A percentile compares a stretch with the other conserved stretches of the same genome.
Conservation (phyloP, 805 yeast genomes). For the Candida mattraensis region DNA sequence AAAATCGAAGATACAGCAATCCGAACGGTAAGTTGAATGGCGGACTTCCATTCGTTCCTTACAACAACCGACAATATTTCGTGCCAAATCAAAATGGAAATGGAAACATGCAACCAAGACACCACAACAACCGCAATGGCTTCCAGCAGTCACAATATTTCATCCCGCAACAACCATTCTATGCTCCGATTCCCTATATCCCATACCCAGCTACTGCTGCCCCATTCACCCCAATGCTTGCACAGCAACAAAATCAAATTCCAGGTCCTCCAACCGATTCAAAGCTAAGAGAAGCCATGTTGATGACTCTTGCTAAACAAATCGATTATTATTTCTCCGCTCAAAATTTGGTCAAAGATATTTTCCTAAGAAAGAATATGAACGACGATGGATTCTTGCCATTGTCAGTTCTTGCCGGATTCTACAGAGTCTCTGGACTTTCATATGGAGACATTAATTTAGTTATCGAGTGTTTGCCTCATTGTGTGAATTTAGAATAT, state of each 20-base stretch:
- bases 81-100: slow-evolving; percentile 25
- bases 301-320: slow-evolving; percentile 46
- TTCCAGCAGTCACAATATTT: slow-evolving; percentile 23
- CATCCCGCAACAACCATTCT: slow-evolving; percentile 25
- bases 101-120: slow-evolving; percentile 17
- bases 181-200: slow-evolving; percentile 27
- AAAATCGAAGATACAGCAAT: slow-evolving; percentile 24
- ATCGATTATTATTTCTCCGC: slow-evolving; percentile 87
- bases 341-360: slow-evolving; percentile 84
- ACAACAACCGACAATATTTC: slow-evolving; percentile 23
- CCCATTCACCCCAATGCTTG: slow-evolving; percentile 18
- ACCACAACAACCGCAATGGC: slow-evolving; percentile 20
- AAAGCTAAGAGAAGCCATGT: slow-evolving; percentile 22
- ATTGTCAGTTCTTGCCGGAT: slow-evolving; percentile 58
- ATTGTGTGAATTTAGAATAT: slow-evolving; percentile 46
- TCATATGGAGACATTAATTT: slow-evolving; percentile 54
- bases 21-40: slow-evolving; percentile 22
- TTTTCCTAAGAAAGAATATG: slow-evolving; percentile 80
- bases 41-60: slow-evolving; percentile 24
- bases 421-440: slow-evolving; percentile 72
- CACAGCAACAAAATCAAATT: slow-evolving; percentile 20
- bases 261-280: slow-evolving; percentile 22
- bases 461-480: slow-evolving; percentile 54
- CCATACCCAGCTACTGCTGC: slow-evolving; percentile 21
- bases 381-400: slow-evolving; percentile 72